phyloP scores from a whole-genome alignment of 1,284 basidiomycete species.

The Macrocystidia cucumis region DNA sequence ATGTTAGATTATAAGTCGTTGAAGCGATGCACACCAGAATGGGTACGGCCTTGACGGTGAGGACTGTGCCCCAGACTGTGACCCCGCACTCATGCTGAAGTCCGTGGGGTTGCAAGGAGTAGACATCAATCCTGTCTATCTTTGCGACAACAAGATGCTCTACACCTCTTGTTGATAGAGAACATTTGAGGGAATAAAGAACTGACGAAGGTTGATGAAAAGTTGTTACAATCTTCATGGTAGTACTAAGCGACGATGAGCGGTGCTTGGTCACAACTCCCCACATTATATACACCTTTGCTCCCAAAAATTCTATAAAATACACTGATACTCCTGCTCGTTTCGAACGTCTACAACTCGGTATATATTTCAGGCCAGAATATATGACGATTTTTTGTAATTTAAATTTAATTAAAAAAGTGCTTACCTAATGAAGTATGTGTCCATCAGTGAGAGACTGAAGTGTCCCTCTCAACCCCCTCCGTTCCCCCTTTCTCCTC shows the following conservation, averaged over 20 bases:
- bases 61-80: constrained; percentile 61
- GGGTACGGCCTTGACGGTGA: constrained; percentile 45
- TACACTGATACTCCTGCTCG: too few species aligned
- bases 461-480: too few species aligned
- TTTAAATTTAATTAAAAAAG: too few species aligned
- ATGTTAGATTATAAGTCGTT: neutral
- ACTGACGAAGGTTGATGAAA: constrained; percentile 64
- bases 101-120: constrained; percentile 49
- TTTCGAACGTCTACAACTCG: too few species aligned
- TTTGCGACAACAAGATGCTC: constrained; percentile 66
- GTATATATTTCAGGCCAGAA: too few species aligned
- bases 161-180: constrained; percentile 36
- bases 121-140: constrained; percentile 55
- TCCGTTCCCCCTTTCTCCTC: too few species aligned
- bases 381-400: too few species aligned
- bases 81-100: constrained; percentile 46
- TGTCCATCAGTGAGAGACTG: too few species aligned
- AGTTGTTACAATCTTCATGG: constrained; percentile 64
- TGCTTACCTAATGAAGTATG: too few species aligned
- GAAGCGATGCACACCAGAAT: constrained; percentile 32
- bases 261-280: too few species aligned
- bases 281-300: too few species aligned
- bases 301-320: too few species aligned
- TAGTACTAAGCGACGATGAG: neutral
- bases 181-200: constrained; percentile 52